These are phyloP conservation scores for Thermomyces lanuginosus DNA, from an alignment of 2,329 filamentous ascomycete species.

Conservation along the genomic window DNA sequence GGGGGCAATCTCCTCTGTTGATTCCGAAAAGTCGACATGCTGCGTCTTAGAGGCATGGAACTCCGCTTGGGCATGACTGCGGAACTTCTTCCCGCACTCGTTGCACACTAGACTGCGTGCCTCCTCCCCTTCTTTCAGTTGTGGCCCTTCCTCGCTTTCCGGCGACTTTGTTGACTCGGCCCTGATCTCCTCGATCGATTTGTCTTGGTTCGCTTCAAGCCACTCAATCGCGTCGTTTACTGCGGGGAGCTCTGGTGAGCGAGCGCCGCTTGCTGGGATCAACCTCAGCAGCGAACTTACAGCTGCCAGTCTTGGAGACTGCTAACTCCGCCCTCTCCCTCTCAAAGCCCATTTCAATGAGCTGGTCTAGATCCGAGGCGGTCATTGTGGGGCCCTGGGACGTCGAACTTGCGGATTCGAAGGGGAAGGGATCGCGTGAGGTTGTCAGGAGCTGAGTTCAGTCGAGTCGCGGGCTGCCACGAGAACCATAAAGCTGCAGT, in stretches of 20 bases:
- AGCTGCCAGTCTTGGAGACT: conserved; percentile 62
- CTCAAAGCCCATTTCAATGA: conserved; percentile 63
- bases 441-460: too few species aligned
- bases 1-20: conserved; percentile 77
- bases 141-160: conserved; percentile 42
- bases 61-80: conserved; percentile 62
- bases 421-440: background rate
- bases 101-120: conserved; percentile 81
- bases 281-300: conserved; percentile 35
- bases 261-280: background rate
- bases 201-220: conserved; percentile 85
- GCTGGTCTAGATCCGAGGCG: conserved; percentile 41
- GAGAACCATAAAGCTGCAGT: too few species aligned
- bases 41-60: conserved; percentile 86
- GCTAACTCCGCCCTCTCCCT: conserved; percentile 66
- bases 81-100: conserved; percentile 84
- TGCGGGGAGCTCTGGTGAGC: conserved; percentile 18
- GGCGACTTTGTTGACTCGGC: conserved; percentile 36
- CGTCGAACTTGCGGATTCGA: background rate
- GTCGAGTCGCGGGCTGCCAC: background rate
- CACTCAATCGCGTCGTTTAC: conserved; percentile 85
- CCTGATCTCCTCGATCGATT: conserved; percentile 65
- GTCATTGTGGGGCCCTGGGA: conserved; percentile 14
- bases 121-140: conserved; percentile 52
- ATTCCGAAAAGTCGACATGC: conserved; percentile 83